Base-by-base conservation (phyloP, 2,329 filamentous ascomycete species). In the Pleoardoris graminearum region DNA sequence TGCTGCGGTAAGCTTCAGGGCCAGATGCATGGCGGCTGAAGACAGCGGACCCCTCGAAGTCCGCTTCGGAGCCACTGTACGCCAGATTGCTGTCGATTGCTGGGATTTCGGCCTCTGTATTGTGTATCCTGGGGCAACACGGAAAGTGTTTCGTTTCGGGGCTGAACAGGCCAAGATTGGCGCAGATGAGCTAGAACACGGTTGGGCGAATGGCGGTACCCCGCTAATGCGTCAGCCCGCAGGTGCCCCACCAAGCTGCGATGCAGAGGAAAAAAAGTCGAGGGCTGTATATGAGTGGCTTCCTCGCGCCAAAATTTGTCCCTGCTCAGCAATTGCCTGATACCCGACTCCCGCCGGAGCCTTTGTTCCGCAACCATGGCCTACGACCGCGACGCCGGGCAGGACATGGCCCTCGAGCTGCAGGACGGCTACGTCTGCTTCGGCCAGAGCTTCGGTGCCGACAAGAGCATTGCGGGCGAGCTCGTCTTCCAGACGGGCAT, bases 401-500 rank as follows among this genome's bases (percentile, higher is more conserved):
- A 82, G 52, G 80, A 89, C 69, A 83, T 95, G 78, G 89, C 88
- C 74, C 88, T 99, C 63, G 93, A 99, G 81, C 87, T 99, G 63
- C 83, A 94, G 76, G 92, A 97, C 80, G 91, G 92, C 76, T 85
- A 88, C 53, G 84, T 91, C 71, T 96, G 91, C 81, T 90, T 95
- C 74, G 94, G 94, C 65, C 91, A 90, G 80, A 96, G 91, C 83
- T 99, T 99, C 74, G 94, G 94, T 76, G 92, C 93, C 59, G 83
- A 90, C 70, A 96, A 92, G 83, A 96, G 90, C 79, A 86, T 95
- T 69, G 89, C 93, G 62, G 94, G 94, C 75, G 94, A 99, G 82
- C 82, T 99, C 74, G 94, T 99, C 77, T 99, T 99, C 80, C 93
- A 97, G 83, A 99, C 94, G 53, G 94, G 94, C 76, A 96, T 97